These are phyloP conservation scores for Oryza glumipatula DNA, from an alignment of 176 grass and related monocot species.

Conservation along the genomic window DNA sequence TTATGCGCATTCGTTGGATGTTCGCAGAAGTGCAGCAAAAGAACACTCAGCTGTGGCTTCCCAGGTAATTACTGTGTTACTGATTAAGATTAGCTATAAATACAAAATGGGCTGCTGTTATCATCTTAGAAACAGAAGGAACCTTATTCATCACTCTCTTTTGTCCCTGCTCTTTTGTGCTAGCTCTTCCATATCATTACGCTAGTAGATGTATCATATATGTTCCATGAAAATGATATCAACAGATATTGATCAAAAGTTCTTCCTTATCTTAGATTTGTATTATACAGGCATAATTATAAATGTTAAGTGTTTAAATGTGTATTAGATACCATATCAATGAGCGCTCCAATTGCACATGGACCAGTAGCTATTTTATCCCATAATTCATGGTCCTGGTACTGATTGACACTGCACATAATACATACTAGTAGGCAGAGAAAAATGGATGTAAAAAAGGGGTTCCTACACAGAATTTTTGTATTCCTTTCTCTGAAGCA, in stretches of 20 bases:
- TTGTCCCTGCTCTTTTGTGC: background rate
- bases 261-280: background rate
- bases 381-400: background rate
- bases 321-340: background rate
- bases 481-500: background rate
- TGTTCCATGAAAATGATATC: background rate
- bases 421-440: background rate
- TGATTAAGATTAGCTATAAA: background rate
- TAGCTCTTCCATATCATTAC: background rate
- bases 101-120: background rate
- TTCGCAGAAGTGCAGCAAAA: slow-evolving; percentile 77
- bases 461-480: background rate
- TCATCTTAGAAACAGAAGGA: slow-evolving; percentile 1
- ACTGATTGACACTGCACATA: background rate
- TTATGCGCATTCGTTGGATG: slow-evolving; percentile 81
- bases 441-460: background rate
- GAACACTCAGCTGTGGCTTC: slow-evolving; percentile 77
- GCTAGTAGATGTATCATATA: background rate
- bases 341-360: background rate
- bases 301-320: background rate
- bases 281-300: background rate
- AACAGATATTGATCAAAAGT: background rate
- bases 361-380: background rate
- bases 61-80: slow-evolving; percentile 55
- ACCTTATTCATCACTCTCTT: background rate